Evolutionary conservation across 2,329 filamentous ascomycete genomes (phyloP).

Genomic region (Cordyceps tenuipes): DNA sequence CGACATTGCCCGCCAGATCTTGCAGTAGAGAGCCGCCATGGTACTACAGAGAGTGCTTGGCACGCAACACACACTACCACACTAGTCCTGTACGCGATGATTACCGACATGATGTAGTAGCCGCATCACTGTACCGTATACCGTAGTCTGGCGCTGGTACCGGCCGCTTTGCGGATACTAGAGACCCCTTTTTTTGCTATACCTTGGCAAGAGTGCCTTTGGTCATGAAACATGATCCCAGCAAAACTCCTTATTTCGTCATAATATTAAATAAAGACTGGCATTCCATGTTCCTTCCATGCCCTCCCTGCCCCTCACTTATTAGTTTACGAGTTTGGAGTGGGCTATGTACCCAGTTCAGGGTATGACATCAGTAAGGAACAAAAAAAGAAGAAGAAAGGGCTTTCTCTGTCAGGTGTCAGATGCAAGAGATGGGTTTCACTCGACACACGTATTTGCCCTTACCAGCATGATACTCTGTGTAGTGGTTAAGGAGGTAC

Average conservation of each 20-base stretch:
- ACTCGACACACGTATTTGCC: not conserved
- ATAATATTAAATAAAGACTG: not conserved
- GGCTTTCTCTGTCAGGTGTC: not conserved
- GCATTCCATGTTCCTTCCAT: not conserved
- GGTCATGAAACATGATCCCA: not conserved
- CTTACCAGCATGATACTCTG: too few relatives aligned
- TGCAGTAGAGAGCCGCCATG: too few relatives aligned
- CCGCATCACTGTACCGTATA: too few relatives aligned
- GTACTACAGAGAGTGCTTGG: too few relatives aligned
- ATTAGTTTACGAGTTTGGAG: not conserved
- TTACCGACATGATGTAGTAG: too few relatives aligned
- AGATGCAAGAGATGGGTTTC: not conserved
- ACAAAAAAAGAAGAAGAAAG: too few relatives aligned
- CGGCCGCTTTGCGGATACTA: too few relatives aligned
- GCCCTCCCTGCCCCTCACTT: not conserved
- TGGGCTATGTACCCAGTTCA: not conserved
- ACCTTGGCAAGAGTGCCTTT: not conserved
- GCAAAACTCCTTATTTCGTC: not conserved
- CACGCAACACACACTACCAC: too few relatives aligned
- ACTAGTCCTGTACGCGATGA: too few relatives aligned
- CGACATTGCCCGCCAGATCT: too few relatives aligned
- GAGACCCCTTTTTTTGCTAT: not conserved
- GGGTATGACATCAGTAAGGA: not conserved
- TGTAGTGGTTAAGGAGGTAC: too few relatives aligned
- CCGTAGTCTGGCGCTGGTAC: too few relatives aligned